Evolutionary conservation across 768 basidiomycete genomes (phyloP).

Genomic region (Trametes punicea): DNA sequence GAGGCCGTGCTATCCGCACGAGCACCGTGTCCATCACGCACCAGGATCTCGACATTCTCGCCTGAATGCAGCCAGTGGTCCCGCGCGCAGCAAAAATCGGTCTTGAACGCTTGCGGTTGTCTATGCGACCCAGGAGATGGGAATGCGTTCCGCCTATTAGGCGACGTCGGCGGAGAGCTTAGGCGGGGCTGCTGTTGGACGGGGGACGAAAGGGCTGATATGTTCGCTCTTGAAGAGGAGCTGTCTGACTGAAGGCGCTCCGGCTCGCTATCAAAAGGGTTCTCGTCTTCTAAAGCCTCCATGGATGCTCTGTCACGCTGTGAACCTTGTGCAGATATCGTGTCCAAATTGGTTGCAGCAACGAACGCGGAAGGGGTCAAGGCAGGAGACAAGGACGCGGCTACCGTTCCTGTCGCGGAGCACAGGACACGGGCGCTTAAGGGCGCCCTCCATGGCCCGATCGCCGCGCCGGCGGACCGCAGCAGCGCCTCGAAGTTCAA

Average conservation of each 20-base stretch:
- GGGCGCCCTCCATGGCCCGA: too few species aligned
- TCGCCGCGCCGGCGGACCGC: too few species aligned
- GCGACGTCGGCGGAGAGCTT: constrained; percentile 46
- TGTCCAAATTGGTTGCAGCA: too few species aligned
- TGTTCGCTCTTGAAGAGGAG: constrained; percentile 52
- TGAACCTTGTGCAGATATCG: too few species aligned
- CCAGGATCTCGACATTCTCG: constrained; percentile 78
- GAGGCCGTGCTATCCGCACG: too few species aligned
- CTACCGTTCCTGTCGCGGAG: too few species aligned
- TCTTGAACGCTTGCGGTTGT: constrained; percentile 57
- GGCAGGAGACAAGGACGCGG: neutral
- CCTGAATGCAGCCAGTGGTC: constrained; percentile 79
- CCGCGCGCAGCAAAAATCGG: constrained; percentile 72
- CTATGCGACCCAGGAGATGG: constrained; percentile 57
- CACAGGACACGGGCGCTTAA: too few species aligned
- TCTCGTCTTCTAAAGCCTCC: constrained; percentile 41
- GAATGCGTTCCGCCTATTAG: constrained; percentile 43
- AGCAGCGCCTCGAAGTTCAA: too few species aligned
- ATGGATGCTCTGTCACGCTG: too few species aligned
- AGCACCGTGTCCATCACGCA: too few species aligned
- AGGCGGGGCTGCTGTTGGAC: constrained; percentile 35
- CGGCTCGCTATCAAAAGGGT: constrained; percentile 38
- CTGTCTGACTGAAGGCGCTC: constrained; percentile 39
- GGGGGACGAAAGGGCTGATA: constrained; percentile 62
- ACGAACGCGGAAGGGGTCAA: neutral